A percentile compares a stretch with the other conserved stretches of the same genome.
phyloP scores from a whole-genome alignment of 2,329 filamentous ascomycete species.

The Scedosporium boydii region DNA sequence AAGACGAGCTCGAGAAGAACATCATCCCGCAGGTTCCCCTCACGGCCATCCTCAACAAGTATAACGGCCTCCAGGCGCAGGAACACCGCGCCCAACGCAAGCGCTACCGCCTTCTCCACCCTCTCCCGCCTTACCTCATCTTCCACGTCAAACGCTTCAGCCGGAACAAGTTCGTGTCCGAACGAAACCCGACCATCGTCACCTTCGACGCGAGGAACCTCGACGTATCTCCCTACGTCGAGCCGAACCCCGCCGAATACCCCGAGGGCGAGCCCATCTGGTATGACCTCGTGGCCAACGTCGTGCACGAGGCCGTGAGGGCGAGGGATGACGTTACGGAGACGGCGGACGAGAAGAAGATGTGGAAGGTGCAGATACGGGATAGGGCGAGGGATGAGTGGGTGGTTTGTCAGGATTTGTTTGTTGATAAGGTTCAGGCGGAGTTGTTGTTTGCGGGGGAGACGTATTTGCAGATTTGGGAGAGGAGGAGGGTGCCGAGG shows the following conservation, averaged over 20 bases:
- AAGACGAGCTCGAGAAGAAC: constrained; percentile 87
- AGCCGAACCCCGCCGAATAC: constrained; percentile 67
- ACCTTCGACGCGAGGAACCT: constrained; percentile 80
- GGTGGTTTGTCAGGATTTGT: constrained; percentile 90
- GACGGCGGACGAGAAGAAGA: constrained; percentile 76
- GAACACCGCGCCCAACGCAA: constrained; percentile 84
- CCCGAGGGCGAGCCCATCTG: constrained; percentile 73
- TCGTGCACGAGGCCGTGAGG: constrained; percentile 76
- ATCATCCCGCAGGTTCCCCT: constrained; percentile 92
- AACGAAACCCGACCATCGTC: constrained; percentile 96
- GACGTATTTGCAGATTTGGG: constrained; percentile 95
- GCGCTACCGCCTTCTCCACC: constrained; percentile 81
- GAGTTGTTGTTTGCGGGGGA: constrained; percentile 90
- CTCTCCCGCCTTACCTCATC: constrained; percentile 79
- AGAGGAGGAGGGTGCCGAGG: constrained; percentile 53
- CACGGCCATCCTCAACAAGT: constrained; percentile 76
- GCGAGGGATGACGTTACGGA: constrained; percentile 78
- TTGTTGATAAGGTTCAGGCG: constrained; percentile 78
- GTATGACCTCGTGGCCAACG: constrained; percentile 94
- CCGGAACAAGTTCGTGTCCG: constrained; percentile 90
- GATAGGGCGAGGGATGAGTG: constrained; percentile 78
- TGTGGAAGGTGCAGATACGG: constrained; percentile 86
- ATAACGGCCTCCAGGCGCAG: constrained; percentile 79
- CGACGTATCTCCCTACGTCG: constrained; percentile 83
- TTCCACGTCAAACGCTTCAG: constrained; percentile 98